A percentile compares a stretch with the other conserved stretches of the same genome.
Conservation (phyloP, 1,139 yeast genomes). For the Candida tetrigidarum region DNA sequence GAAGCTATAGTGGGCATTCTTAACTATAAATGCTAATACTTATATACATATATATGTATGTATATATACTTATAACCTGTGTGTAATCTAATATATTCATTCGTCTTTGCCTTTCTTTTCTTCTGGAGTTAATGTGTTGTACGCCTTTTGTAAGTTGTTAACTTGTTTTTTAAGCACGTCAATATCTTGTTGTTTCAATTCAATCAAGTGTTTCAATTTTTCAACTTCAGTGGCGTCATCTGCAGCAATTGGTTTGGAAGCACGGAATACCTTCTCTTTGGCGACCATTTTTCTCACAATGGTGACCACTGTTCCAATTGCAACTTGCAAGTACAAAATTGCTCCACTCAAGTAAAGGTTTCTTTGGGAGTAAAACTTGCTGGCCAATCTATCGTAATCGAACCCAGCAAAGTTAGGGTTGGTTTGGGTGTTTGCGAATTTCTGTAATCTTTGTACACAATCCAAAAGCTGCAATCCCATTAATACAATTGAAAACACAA, state of each 20-base stretch:
- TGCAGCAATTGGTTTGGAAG: constrained; percentile 23
- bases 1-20: constrained; percentile 39
- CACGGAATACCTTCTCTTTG: constrained; percentile 52
- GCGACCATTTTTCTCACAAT: constrained; percentile 60
- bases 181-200: constrained; percentile 51
- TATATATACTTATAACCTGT: background rate
- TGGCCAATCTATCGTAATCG: constrained; percentile 48
- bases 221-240: constrained; percentile 35
- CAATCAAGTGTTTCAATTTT: constrained; percentile 46
- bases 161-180: constrained; percentile 57
- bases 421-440: constrained; percentile 25
- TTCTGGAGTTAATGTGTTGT: constrained; percentile 44
- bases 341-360: constrained; percentile 75
- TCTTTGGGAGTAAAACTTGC: constrained; percentile 70
- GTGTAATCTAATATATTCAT: background rate
- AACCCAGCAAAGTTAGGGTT: constrained; percentile 31
- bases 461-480: constrained; percentile 63
- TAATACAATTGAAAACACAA: constrained; percentile 47
- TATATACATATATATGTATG: background rate
- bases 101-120: constrained; percentile 12
- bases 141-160: constrained; percentile 54
- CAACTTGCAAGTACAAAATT: constrained; percentile 60
- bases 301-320: constrained; percentile 60
- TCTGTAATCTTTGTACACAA: constrained; percentile 53
- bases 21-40: too few species aligned